Conservation (phyloP, 495 filamentous ascomycete species). For the Hamigera avellanea region DNA sequence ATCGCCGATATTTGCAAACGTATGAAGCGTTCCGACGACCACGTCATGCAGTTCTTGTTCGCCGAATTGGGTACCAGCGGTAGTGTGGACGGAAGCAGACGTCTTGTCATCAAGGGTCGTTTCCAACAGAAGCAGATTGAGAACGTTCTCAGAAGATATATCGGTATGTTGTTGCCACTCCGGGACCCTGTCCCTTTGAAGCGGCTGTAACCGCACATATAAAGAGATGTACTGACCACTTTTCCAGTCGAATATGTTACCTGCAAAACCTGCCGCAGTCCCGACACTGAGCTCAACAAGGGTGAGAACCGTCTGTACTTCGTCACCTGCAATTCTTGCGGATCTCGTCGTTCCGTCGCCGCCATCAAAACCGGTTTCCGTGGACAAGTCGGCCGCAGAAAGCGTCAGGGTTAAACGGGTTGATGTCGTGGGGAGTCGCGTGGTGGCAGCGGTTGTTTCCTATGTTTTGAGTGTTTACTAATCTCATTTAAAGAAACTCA, state of each 20-base stretch:
- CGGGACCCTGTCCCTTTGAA: neutral
- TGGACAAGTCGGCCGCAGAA: slow-evolving; percentile 93
- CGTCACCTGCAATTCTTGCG: slow-evolving; percentile 80
- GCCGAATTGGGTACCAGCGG: slow-evolving; percentile 95
- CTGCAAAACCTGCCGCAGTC: slow-evolving; percentile 91
- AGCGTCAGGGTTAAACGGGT: slow-evolving; percentile 35
- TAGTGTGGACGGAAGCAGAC: slow-evolving; percentile 81
- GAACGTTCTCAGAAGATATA: slow-evolving; percentile 87
- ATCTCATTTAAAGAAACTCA: slow-evolving; percentile 3
- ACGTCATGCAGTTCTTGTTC: slow-evolving; percentile 94
- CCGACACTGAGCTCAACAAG: slow-evolving; percentile 94
- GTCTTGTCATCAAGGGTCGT: slow-evolving; percentile 95
- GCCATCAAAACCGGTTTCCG: slow-evolving; percentile 99
- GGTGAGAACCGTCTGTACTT: slow-evolving; percentile 93
- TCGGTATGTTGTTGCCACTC: slow-evolving; percentile 49
- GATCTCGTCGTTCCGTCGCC: slow-evolving; percentile 79
- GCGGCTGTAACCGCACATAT: neutral
- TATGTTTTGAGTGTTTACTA: slow-evolving; percentile 13
- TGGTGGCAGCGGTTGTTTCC: slow-evolving; percentile 11
- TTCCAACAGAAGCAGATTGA: slow-evolving; percentile 99
- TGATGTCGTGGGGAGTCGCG: slow-evolving; percentile 5
- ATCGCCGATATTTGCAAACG: slow-evolving; percentile 83
- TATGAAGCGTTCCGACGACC: slow-evolving; percentile 96
- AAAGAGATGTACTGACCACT: slow-evolving; percentile 8
- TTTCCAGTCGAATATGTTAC: slow-evolving; percentile 85